These are phyloP conservation scores for Saraca asoca DNA, from an alignment of 331 rosid genomes.

Conservation along the genomic window DNA sequence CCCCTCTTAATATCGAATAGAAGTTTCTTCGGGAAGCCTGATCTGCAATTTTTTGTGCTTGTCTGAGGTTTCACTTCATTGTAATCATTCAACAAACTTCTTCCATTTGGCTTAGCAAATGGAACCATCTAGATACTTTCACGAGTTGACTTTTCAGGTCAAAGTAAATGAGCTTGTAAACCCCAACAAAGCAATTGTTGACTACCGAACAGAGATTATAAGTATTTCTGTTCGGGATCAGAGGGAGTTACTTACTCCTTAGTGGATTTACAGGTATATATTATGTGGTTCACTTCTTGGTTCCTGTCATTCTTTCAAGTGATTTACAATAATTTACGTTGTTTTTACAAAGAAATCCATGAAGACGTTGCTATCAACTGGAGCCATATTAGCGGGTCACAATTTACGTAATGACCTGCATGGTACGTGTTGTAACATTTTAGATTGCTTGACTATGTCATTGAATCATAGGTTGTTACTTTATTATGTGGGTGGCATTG, in stretches of 20 bases:
- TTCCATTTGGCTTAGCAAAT: neutral
- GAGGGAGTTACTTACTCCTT: slow-evolving; percentile 62
- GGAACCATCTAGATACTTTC: slow-evolving; percentile 20
- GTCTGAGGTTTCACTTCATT: slow-evolving; percentile 7
- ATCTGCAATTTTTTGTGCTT: neutral
- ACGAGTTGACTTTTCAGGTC: slow-evolving; percentile 56
- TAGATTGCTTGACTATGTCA: no score
- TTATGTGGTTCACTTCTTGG: slow-evolving; percentile 25
- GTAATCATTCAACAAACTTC: slow-evolving; percentile 15
- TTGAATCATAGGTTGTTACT: no score
- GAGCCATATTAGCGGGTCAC: slow-evolving; percentile 85
- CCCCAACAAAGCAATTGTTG: slow-evolving; percentile 59
- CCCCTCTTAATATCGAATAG: neutral
- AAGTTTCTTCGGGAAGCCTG: neutral
- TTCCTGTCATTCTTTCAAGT: slow-evolving; percentile 19
- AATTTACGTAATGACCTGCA: slow-evolving; percentile 75
- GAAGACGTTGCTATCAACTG: slow-evolving; percentile 56
- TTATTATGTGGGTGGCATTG: no score
- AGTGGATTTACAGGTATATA: slow-evolving; percentile 80
- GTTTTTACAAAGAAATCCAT: slow-evolving; percentile 52
- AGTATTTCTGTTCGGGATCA: slow-evolving; percentile 65
- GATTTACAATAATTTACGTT: slow-evolving; percentile 37
- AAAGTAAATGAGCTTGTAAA: slow-evolving; percentile 69
- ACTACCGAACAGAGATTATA: slow-evolving; percentile 79
- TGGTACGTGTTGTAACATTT: no score